Percentiles rank a stretch among this genome's conserved stretches.
Evolutionary conservation across 257 asterid species (phyloP).

Genomic region (Salvia hispanica): DNA sequence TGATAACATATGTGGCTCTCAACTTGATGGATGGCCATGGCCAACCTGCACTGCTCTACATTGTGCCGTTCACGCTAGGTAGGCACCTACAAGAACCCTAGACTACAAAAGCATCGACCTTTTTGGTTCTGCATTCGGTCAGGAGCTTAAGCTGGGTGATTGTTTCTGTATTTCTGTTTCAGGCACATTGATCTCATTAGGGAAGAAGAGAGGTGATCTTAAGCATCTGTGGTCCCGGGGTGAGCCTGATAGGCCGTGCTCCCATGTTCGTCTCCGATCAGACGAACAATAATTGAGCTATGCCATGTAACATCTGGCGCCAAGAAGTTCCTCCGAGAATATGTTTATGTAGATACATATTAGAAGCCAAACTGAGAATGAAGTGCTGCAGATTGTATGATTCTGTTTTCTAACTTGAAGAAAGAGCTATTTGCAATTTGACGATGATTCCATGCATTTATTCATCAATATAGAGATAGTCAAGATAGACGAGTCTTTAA

Average conservation of each 20-base stretch:
- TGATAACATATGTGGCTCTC: conserved; percentile 84
- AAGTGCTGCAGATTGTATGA: conserved; percentile 1
- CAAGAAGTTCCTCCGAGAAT: not conserved
- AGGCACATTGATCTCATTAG: conserved; percentile 82
- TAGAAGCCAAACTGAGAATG: conserved; percentile 27
- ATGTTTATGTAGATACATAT: conserved; percentile 31
- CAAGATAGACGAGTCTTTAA: no score
- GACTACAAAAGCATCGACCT: not conserved
- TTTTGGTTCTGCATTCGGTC: not conserved
- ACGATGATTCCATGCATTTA: not conserved
- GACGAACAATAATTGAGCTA: conserved; percentile 27
- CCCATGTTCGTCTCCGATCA: conserved; percentile 62
- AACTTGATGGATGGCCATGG: conserved; percentile 98
- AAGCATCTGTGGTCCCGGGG: conserved; percentile 83
- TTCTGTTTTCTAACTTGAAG: conserved; percentile 20
- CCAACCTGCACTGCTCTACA: conserved; percentile 96
- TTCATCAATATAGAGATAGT: not conserved
- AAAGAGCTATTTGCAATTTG: conserved; percentile 16
- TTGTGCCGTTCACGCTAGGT: conserved; percentile 98
- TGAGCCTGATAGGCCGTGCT: conserved; percentile 82
- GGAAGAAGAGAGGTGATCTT: conserved; percentile 77
- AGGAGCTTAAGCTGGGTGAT: not conserved
- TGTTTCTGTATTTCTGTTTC: conserved; percentile 20
- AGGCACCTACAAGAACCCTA: conserved; percentile 15
- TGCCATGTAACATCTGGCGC: not conserved